Conservation (phyloP, 2,329 filamentous ascomycete species). For the Claviceps africana region DNA sequence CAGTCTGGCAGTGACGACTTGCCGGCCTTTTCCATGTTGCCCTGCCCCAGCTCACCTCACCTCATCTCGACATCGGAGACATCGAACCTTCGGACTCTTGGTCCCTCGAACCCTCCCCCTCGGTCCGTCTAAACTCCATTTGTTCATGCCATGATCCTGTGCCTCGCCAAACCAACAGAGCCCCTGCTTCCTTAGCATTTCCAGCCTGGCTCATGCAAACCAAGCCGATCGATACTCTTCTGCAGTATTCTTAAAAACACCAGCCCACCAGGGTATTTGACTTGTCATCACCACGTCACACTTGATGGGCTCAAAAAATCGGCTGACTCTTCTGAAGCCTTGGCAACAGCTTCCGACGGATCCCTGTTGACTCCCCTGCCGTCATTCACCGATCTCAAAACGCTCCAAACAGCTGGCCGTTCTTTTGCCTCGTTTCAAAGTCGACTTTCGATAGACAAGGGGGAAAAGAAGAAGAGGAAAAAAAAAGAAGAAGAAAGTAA, state of each 20-base stretch:
- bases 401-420: background rate
- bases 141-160: background rate
- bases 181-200: background rate
- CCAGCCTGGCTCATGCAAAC: background rate
- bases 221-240: background rate
- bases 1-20: slow-evolving; percentile 1
- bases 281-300: background rate
- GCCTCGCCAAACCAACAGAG: background rate
- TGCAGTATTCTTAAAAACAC: background rate
- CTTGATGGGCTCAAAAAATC: background rate
- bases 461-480: too few species aligned
- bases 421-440: background rate
- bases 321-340: background rate
- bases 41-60: background rate
- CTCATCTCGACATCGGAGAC: background rate
- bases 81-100: too few species aligned
- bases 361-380: background rate
- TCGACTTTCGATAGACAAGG: background rate
- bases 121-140: slow-evolving; percentile 3
- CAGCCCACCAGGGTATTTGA: background rate
- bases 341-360: background rate
- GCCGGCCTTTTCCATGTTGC: background rate
- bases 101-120: background rate
- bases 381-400: background rate
- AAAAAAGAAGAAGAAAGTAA: too few species aligned